These are phyloP conservation scores for Globisporangium iwayamae DNA, from an alignment of 352 stramenopile genomes.

Conservation along the genomic window DNA sequence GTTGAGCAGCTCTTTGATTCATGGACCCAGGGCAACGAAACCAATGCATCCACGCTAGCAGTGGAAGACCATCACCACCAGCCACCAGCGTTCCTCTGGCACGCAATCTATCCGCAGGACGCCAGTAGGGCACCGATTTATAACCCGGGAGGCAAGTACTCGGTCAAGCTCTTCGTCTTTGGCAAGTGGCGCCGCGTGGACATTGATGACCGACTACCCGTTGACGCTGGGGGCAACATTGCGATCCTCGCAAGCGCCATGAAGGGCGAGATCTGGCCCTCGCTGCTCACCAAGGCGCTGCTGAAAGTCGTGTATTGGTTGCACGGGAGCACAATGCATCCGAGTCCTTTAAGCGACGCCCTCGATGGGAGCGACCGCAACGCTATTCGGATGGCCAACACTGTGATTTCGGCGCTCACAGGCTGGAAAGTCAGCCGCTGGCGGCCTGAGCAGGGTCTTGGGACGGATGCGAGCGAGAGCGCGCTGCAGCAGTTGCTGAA, in stretches of 20 bases:
- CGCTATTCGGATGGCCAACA: slow-evolving; percentile 24
- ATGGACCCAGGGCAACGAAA: slow-evolving; percentile 5
- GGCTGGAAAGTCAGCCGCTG: slow-evolving; percentile 57
- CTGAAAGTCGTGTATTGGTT: slow-evolving; percentile 66
- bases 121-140: slow-evolving; percentile 39
- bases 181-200: slow-evolving; percentile 72
- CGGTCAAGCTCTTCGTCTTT: slow-evolving; percentile 63
- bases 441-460: slow-evolving; percentile 6
- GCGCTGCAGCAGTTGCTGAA: slow-evolving; percentile 35
- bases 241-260: slow-evolving; percentile 55
- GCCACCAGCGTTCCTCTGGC: slow-evolving; percentile 52
- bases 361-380: neutral
- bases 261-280: slow-evolving; percentile 63
- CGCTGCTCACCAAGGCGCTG: slow-evolving; percentile 67
- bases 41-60: too few relatives aligned
- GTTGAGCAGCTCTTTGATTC: slow-evolving; percentile 50
- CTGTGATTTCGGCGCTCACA: slow-evolving; percentile 42
- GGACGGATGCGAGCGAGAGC: slow-evolving; percentile 24
- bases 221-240: slow-evolving; percentile 48
- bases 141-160: slow-evolving; percentile 74
- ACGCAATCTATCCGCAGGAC: slow-evolving; percentile 73
- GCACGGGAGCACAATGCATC: neutral
- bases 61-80: neutral
- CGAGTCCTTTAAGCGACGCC: too few relatives aligned
- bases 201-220: slow-evolving; percentile 64